phyloP scores from a whole-genome alignment of 73 alveolate species.

The Paramecium caudatum region DNA sequence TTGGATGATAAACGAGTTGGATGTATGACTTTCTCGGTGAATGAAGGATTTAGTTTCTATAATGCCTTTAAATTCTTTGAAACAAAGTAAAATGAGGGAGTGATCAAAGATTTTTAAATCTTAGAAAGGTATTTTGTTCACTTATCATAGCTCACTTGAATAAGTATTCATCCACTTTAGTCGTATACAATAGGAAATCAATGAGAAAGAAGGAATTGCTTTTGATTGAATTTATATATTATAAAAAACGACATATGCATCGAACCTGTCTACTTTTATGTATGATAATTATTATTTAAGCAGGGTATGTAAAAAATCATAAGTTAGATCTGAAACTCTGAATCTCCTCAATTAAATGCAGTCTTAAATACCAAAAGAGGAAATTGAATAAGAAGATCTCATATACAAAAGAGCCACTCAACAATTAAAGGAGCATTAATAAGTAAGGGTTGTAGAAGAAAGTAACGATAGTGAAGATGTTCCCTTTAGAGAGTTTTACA shows the following conservation, averaged over 20 bases:
- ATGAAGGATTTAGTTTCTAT: constrained; percentile 52
- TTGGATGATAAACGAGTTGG: constrained; percentile 14
- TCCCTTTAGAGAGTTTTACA: constrained; percentile 30
- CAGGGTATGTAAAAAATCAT: constrained; percentile 49
- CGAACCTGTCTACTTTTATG: not conserved
- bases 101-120: constrained; percentile 16
- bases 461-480: not conserved
- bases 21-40: not conserved
- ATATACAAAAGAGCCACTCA: constrained; percentile 21
- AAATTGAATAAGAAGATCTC: constrained; percentile 6
- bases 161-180: constrained; percentile 35
- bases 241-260: not conserved
- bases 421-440: not conserved
- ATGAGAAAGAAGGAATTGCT: not conserved
- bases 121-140: not conserved
- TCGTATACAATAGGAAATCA: constrained; percentile 21
- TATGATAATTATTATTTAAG: not conserved
- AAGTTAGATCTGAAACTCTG: constrained; percentile 36
- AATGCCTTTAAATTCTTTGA: not conserved
- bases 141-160: constrained; percentile 7
- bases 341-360: not conserved
- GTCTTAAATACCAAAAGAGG: not conserved
- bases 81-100: not conserved
- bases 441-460: not conserved
- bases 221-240: not conserved